These are phyloP conservation scores for Monosporascus sp. DNA, from an alignment of 2,329 filamentous ascomycete species.

Conservation along the genomic window DNA sequence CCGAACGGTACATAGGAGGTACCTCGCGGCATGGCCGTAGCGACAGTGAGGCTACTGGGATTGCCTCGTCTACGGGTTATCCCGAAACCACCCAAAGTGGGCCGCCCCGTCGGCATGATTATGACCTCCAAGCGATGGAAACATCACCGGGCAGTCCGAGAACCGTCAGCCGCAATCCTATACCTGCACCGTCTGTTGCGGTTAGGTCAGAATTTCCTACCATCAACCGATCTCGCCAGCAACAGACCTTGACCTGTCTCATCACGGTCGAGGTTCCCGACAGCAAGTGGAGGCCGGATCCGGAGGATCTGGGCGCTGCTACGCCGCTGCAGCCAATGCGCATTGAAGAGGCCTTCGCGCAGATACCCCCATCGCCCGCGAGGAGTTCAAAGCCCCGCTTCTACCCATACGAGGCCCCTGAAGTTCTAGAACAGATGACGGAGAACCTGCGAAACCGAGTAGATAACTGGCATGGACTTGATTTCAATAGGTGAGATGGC, in stretches of 20 bases:
- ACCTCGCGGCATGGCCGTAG: slow-evolving; percentile 61
- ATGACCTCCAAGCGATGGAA: slow-evolving; percentile 95
- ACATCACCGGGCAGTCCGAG: slow-evolving; percentile 72
- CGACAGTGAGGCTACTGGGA: slow-evolving; percentile 71
- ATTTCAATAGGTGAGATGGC: slow-evolving; percentile 65
- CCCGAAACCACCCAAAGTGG: slow-evolving; percentile 67
- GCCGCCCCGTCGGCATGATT: slow-evolving; percentile 75
- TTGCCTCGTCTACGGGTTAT: slow-evolving; percentile 73
- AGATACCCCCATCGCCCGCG: slow-evolving; percentile 53
- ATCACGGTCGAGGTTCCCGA: slow-evolving; percentile 92
- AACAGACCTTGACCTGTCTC: slow-evolving; percentile 90
- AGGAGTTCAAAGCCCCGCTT: slow-evolving; percentile 51
- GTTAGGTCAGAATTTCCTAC: slow-evolving; percentile 97
- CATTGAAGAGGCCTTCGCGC: slow-evolving; percentile 48
- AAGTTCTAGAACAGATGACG: slow-evolving; percentile 77
- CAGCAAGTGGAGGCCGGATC: slow-evolving; percentile 81
- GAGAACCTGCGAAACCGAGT: slow-evolving; percentile 81
- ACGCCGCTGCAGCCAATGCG: slow-evolving; percentile 39
- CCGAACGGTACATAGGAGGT: slow-evolving; percentile 36
- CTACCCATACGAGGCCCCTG: slow-evolving; percentile 67
- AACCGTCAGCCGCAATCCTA: slow-evolving; percentile 71
- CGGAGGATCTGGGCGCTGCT: slow-evolving; percentile 66
- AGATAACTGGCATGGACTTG: slow-evolving; percentile 96
- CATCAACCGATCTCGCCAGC: slow-evolving; percentile 82
- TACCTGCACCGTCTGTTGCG: slow-evolving; percentile 85